Evolutionary conservation across 768 basidiomycete genomes (phyloP).

Genomic region (Coprinopsis marcescibilis): DNA sequence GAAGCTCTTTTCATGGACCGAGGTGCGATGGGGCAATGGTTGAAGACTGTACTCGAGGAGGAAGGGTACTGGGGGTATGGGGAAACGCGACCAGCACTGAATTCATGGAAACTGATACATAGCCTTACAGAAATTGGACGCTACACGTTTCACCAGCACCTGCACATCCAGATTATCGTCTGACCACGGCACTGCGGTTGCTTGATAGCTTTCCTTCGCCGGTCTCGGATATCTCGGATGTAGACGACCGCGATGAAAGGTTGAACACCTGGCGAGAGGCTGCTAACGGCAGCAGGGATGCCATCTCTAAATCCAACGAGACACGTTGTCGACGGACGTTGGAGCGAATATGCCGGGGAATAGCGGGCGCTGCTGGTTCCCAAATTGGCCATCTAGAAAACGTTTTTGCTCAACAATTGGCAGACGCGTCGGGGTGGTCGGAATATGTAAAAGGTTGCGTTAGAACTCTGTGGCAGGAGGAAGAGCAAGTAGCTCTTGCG

Average conservation of each 20-base stretch:
- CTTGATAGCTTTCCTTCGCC: slow-evolving; percentile 41
- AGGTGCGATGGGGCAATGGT: slow-evolving; percentile 34
- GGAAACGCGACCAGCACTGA: too few relatives aligned
- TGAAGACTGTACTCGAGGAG: slow-evolving; percentile 48
- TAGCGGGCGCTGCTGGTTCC: slow-evolving; percentile 13
- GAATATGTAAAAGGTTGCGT: slow-evolving; percentile 23
- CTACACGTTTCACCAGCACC: slow-evolving; percentile 55
- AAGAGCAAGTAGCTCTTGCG: slow-evolving; percentile 42
- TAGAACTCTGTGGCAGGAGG: slow-evolving; percentile 56
- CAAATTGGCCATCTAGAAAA: too few relatives aligned
- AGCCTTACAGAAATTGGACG: slow-evolving; percentile 82
- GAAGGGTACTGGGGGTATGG: slow-evolving; percentile 87
- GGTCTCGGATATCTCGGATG: slow-evolving; percentile 18
- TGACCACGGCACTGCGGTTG: slow-evolving; percentile 68
- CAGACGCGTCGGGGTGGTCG: not conserved
- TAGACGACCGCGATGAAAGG: slow-evolving; percentile 21
- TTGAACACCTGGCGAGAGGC: slow-evolving; percentile 51
- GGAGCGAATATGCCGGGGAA: slow-evolving; percentile 29
- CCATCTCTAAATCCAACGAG: slow-evolving; percentile 46
- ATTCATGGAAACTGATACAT: too few relatives aligned
- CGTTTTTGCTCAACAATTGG: too few relatives aligned
- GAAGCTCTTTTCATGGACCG: slow-evolving; percentile 43
- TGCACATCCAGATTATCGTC: slow-evolving; percentile 74
- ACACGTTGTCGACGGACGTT: slow-evolving; percentile 39
- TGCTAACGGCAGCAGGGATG: slow-evolving; percentile 37